phyloP scores from a whole-genome alignment of 1,139 yeast species.

The Yarrowia galli region DNA sequence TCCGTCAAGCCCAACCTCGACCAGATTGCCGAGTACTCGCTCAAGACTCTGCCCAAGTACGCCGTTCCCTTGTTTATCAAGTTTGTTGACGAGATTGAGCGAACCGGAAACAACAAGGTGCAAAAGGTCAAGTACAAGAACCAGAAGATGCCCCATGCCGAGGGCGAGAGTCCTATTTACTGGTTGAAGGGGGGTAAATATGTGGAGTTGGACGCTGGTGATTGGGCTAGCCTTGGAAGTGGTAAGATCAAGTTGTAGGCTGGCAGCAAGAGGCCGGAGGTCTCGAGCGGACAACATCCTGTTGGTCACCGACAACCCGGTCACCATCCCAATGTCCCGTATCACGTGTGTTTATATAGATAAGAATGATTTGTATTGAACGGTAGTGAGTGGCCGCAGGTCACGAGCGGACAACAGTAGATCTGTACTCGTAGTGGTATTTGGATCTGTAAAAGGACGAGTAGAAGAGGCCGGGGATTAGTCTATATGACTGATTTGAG shows the following conservation, averaged over 20 bases:
- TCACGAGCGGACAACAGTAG: too few relatives aligned
- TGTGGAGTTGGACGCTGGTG: constrained; percentile 61
- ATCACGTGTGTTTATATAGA: too few relatives aligned
- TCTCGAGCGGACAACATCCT: background rate
- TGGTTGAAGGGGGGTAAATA: constrained; percentile 71
- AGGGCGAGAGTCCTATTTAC: constrained; percentile 63
- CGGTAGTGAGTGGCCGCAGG: too few relatives aligned
- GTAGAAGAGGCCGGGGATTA: too few relatives aligned
- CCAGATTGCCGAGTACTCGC: constrained; percentile 55
- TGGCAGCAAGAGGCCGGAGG: background rate
- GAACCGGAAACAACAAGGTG: constrained; percentile 85
- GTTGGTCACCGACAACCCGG: too few relatives aligned
- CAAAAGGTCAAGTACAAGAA: constrained; percentile 79
- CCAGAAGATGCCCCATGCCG: constrained; percentile 78
- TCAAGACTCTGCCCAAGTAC: constrained; percentile 72
- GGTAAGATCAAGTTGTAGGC: constrained; percentile 47
- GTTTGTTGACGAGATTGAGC: constrained; percentile 65
- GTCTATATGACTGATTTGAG: too few relatives aligned
- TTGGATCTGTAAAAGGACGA: too few relatives aligned
- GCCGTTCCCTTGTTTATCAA: constrained; percentile 88
- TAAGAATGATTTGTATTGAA: too few relatives aligned
- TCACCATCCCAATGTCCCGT: too few relatives aligned
- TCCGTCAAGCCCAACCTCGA: constrained; percentile 51
- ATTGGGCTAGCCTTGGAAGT: constrained; percentile 58
- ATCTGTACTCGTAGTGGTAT: too few relatives aligned